Conservation (phyloP, 139 green algal genomes). For the Protoeuglena noctilucae region DNA sequence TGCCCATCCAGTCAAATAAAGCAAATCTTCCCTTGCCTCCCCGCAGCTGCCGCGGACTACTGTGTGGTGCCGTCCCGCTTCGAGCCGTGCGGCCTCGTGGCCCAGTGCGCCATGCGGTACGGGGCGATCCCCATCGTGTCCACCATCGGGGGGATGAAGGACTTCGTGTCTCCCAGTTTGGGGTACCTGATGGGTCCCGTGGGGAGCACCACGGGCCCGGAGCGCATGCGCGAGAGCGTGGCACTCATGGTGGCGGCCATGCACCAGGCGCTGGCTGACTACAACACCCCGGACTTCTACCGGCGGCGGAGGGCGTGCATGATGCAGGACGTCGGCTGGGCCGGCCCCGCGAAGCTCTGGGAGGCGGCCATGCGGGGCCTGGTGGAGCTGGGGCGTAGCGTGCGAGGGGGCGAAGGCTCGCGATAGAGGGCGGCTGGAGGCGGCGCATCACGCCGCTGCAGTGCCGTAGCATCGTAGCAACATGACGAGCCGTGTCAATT, state of each 20-base stretch:
- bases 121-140: slow-evolving; percentile 52
- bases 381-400: too few relatives aligned
- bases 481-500: too few relatives aligned
- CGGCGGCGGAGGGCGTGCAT: slow-evolving; percentile 20
- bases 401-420: too few relatives aligned
- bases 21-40: too few relatives aligned
- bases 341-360: slow-evolving; percentile 30
- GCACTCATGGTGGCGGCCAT: neutral
- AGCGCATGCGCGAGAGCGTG: slow-evolving; percentile 9
- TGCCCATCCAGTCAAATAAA: neutral
- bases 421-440: too few relatives aligned
- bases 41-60: neutral
- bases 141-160: slow-evolving; percentile 45
- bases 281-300: neutral
- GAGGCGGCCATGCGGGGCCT: slow-evolving; percentile 35
- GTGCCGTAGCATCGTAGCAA: too few relatives aligned
- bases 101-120: slow-evolving; percentile 48
- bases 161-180: slow-evolving; percentile 27
- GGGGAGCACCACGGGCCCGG: slow-evolving; percentile 11
- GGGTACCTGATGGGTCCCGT: slow-evolving; percentile 2
- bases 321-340: slow-evolving; percentile 52
- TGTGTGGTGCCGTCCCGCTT: slow-evolving; percentile 53
- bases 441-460: too few relatives aligned
- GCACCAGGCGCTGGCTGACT: neutral
- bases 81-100: slow-evolving; percentile 74